Evolutionary conservation across 257 asterid genomes (phyloP).

Genomic region (Penstemon davidsonii): DNA sequence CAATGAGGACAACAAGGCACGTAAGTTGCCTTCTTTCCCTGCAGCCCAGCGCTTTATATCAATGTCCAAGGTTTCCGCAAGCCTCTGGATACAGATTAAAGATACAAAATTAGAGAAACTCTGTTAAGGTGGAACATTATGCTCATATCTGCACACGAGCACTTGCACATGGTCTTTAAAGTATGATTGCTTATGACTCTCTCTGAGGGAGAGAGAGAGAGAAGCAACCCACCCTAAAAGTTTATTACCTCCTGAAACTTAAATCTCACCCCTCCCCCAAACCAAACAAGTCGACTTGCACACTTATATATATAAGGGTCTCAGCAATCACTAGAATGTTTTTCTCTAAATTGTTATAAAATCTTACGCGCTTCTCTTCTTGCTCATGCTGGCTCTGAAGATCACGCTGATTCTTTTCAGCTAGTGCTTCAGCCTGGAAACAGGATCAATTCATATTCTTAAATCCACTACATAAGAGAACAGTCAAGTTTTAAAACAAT

Average conservation of each 20-base stretch:
- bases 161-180: constrained; percentile 1
- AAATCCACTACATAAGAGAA: constrained; percentile 9
- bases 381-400: constrained; percentile 71
- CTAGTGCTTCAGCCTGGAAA: constrained; percentile 83
- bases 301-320: constrained; percentile 1
- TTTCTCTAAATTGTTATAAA: constrained; percentile 13
- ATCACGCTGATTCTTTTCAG: constrained; percentile 91
- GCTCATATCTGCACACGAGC: neutral
- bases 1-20: constrained; percentile 85
- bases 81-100: constrained; percentile 49
- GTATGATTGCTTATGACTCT: neutral
- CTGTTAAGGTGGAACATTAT: constrained; percentile 10
- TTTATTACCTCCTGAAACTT: constrained; percentile 6
- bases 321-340: neutral
- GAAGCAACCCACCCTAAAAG: neutral
- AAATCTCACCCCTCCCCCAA: neutral
- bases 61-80: constrained; percentile 61
- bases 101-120: constrained; percentile 3
- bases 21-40: constrained; percentile 89
- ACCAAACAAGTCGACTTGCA: neutral
- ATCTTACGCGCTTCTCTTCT: constrained; percentile 82
- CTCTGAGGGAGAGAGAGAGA: too few species aligned
- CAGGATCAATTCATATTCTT: constrained; percentile 9
- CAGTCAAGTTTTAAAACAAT: constrained; percentile 1
- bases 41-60: constrained; percentile 87